Evolutionary conservation across 129 eudicot genomes (phyloP).

Genomic region (Lonicera japonica): DNA sequence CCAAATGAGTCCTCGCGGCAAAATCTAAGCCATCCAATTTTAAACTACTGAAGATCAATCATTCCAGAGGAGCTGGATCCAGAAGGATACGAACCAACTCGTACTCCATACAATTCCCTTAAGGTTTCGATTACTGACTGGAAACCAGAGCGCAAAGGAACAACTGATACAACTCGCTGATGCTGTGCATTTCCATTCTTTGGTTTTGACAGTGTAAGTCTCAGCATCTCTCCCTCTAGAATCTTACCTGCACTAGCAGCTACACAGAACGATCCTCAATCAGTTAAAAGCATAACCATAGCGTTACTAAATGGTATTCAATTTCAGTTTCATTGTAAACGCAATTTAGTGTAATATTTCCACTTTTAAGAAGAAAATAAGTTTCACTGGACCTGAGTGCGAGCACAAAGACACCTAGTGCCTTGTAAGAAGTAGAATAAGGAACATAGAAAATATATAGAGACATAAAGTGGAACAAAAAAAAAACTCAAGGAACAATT

Average conservation of each 20-base stretch:
- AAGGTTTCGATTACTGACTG: slow-evolving; percentile 56
- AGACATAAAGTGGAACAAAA: too few relatives aligned
- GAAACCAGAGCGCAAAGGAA: slow-evolving; percentile 66
- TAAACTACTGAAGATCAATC: too few relatives aligned
- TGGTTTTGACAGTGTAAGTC: slow-evolving; percentile 66
- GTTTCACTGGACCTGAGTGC: too few relatives aligned
- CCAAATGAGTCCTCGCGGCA: too few relatives aligned
- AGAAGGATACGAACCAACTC: slow-evolving; percentile 21
- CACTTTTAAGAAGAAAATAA: too few relatives aligned
- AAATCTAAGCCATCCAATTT: too few relatives aligned
- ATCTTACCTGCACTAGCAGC: slow-evolving; percentile 50
- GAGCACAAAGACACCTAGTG: too few relatives aligned
- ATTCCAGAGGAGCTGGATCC: too few relatives aligned
- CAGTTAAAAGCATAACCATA: background rate
- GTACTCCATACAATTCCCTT: slow-evolving; percentile 39
- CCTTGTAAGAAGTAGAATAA: too few relatives aligned
- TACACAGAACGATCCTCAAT: background rate
- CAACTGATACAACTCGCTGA: slow-evolving; percentile 67
- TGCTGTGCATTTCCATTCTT: slow-evolving; percentile 94
- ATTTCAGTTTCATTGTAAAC: too few relatives aligned
- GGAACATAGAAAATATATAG: background rate
- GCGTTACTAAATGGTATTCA: too few relatives aligned
- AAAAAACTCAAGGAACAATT: background rate
- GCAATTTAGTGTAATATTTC: too few relatives aligned
- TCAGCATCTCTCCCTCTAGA: slow-evolving; percentile 88